Percentiles rank a stretch among this genome's conserved stretches.
phyloP scores from a whole-genome alignment of 257 asterid genomes.

The Avicennia marina region DNA sequence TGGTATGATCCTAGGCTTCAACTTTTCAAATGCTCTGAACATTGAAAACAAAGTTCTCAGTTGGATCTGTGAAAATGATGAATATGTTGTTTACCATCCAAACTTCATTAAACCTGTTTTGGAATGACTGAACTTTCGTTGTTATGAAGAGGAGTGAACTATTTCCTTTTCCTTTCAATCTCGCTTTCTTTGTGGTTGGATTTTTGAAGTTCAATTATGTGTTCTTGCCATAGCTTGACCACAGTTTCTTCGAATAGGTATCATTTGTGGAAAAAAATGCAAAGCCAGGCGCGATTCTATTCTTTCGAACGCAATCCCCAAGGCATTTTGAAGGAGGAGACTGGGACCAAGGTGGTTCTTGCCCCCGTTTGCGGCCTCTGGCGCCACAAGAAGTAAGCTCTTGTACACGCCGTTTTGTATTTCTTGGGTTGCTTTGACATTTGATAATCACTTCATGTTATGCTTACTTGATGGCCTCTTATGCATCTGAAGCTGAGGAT shows the following conservation, averaged over 20 bases:
- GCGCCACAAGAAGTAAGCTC: conserved; percentile 60
- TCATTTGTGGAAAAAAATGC: conserved; percentile 47
- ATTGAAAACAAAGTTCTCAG: background rate
- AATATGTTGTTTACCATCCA: background rate
- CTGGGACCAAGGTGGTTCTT: conserved; percentile 94
- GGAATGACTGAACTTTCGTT: background rate
- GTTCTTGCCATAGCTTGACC: conserved; percentile 1
- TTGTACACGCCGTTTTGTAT: background rate
- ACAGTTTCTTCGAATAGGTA: conserved; percentile 38
- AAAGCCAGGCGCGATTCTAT: conserved; percentile 40
- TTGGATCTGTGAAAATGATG: background rate
- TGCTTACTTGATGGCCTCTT: background rate
- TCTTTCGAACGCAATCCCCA: conserved; percentile 87
- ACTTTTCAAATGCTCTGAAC: background rate
- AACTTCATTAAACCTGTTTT: background rate
- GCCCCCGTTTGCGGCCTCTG: conserved; percentile 66
- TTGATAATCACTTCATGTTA: background rate
- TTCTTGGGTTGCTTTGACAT: background rate
- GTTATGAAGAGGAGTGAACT: background rate
- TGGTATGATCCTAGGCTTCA: conserved; percentile 45
- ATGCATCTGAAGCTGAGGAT: background rate
- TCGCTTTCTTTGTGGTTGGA: background rate
- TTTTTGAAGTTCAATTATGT: conserved; percentile 8
- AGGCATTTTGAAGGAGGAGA: conserved; percentile 97
- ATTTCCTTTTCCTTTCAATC: background rate